Evolutionary conservation across 805 yeast species (phyloP).

Genomic region (Starmera dryadoides): DNA sequence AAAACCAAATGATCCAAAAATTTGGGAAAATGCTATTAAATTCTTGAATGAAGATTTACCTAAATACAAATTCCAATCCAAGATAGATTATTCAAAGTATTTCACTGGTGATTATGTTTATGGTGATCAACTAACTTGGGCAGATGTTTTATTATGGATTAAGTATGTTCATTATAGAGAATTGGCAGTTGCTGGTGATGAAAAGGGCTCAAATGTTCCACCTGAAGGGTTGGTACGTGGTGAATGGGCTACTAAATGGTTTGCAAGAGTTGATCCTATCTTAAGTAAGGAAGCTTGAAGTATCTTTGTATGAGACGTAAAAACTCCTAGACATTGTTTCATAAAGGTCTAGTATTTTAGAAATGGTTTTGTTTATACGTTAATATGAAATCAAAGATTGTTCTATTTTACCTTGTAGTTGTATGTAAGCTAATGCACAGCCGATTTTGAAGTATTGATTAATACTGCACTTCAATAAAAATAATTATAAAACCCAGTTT

Average conservation of each 20-base stretch:
- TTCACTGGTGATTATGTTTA: slow-evolving; percentile 2
- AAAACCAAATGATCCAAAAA: neutral
- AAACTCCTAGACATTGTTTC: too few relatives aligned
- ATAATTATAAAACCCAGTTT: too few relatives aligned
- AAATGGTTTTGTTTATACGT: too few relatives aligned
- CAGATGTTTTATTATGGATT: neutral
- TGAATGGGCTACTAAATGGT: neutral
- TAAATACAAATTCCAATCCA: neutral
- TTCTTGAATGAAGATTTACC: neutral
- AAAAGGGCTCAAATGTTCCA: neutral
- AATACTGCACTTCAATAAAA: too few relatives aligned
- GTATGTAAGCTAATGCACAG: too few relatives aligned
- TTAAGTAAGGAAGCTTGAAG: neutral
- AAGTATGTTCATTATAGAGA: slow-evolving; percentile 1
- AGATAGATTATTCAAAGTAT: neutral
- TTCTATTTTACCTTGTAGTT: too few relatives aligned
- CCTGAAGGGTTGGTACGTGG: neutral
- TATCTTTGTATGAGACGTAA: too few relatives aligned
- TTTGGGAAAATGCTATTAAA: slow-evolving; percentile 1
- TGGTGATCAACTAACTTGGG: slow-evolving; percentile 2
- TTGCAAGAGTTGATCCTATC: neutral
- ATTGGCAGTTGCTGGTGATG: neutral
- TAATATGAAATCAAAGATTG: too few relatives aligned
- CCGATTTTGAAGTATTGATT: too few relatives aligned
- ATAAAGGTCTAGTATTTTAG: too few relatives aligned